A percentile compares a stretch with the other conserved stretches of the same genome.
Conservation (phyloP, 768 basidiomycete species). For the Lentinula lateritia region DNA sequence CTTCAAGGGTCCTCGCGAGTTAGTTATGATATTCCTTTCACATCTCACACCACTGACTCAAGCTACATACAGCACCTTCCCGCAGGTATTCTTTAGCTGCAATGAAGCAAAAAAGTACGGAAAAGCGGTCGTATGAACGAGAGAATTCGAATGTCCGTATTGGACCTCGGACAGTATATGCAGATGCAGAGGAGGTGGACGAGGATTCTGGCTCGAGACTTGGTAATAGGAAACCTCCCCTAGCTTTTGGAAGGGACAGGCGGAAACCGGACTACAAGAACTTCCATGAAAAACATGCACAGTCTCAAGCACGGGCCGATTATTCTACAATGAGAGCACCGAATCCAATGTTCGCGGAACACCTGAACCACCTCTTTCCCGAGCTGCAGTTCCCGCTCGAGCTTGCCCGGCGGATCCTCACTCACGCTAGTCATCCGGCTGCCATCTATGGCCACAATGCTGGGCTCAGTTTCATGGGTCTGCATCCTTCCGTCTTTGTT, state of each 20-base stretch:
- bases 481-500: conserved; percentile 14
- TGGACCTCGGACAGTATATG: neutral
- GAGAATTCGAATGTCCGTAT: neutral
- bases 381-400: conserved; percentile 67
- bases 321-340: conserved; percentile 7
- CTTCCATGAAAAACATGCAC: neutral
- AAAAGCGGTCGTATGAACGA: neutral
- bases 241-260: conserved; percentile 3
- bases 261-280: neutral
- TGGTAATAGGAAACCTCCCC: neutral
- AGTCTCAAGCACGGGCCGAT: neutral
- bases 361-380: conserved; percentile 59
- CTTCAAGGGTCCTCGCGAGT: neutral
- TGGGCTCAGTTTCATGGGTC: conserved; percentile 69
- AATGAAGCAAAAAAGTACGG: neutral
- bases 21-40: neutral
- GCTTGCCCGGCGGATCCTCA: conserved; percentile 67
- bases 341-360: conserved; percentile 34
- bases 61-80: neutral
- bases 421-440: conserved; percentile 69
- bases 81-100: conserved; percentile 3
- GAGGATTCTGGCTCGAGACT: neutral
- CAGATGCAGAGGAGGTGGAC: conserved; percentile 3
- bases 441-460: conserved; percentile 69
- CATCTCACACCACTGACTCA: neutral